Evolutionary conservation across 2,329 filamentous ascomycete genomes (phyloP), one percentile per base, ranked within the genome.

Genomic region (Eutypella sp.): DNA sequence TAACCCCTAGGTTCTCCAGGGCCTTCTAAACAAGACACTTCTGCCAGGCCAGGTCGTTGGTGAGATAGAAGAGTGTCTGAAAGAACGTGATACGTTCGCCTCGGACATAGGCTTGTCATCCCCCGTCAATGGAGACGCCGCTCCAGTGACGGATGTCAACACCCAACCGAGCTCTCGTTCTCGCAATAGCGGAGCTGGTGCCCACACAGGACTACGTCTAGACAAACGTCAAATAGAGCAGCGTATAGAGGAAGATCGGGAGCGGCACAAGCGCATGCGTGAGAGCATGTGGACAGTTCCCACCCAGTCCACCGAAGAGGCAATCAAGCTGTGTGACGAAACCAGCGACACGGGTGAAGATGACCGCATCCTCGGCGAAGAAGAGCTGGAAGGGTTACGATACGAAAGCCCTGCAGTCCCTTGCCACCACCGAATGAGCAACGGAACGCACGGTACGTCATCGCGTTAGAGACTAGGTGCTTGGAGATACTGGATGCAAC

Each of bases 231-330:
- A 96, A 68, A 87, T 96, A 44, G 91, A 97, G 69, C 91, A 97
- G 71, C 78, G 93, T 34, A 96, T 99, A 52, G 95, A 99, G 58
- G 95, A 99, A 68, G 93, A 99, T 66, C 76, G 93, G 3, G 93
- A 99, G 66, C 75, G 93, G 37, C 95, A 99, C 67, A 99, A 99
- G 74, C 75, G 92, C 37, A 73, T 92, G 59, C 74, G 93, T 19
- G 93, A 99, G 69, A 90, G 84, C 57, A 95, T 96, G 51, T 99
- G 95, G 93, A 89, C 90, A 1, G 83, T 96, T 2, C 81, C 81
- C 24, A 75, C 78, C 8, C 77, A 80, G 25, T 71, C 75, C 8
- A 74, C 79, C 22, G 79, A 84, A 29, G 92, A 97, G 67, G 84
- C 89, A 68, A 79, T 84, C 52, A 87, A 82, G 67, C 69, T 95